phyloP scores from a whole-genome alignment of 331 rosid species.

The Acacia pycnantha region DNA sequence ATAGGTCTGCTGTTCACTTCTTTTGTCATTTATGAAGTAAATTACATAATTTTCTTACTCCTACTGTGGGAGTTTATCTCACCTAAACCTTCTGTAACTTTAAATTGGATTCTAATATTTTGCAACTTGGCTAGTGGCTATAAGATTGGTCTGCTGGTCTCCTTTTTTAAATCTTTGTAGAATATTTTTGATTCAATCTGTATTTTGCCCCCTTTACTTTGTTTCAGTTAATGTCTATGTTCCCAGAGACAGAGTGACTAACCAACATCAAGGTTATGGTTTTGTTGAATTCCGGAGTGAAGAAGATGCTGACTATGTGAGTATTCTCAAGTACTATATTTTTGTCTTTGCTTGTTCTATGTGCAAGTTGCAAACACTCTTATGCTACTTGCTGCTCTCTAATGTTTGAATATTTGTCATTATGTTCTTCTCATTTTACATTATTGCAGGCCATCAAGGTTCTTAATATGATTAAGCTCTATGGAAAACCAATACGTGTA shows the following conservation, averaged over 20 bases:
- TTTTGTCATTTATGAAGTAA: background rate
- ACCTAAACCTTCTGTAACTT: background rate
- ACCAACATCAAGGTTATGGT: slow-evolving; percentile 96
- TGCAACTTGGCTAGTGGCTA: background rate
- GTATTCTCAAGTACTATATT: background rate
- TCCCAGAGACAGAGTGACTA: slow-evolving; percentile 94
- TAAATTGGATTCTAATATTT: background rate
- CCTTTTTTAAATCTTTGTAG: background rate
- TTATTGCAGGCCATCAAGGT: slow-evolving; percentile 87
- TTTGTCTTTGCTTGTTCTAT: background rate
- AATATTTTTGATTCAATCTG: background rate
- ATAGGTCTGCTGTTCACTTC: background rate
- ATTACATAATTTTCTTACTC: background rate
- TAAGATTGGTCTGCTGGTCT: background rate
- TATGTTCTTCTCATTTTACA: slow-evolving; percentile 1
- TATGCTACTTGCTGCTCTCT: background rate
- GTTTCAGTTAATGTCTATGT: slow-evolving; percentile 90
- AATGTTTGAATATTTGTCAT: background rate
- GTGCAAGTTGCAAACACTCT: background rate
- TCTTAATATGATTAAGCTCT: slow-evolving; percentile 92
- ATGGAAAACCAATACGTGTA: slow-evolving; percentile 94
- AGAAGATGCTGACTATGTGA: slow-evolving; percentile 96
- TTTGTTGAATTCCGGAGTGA: slow-evolving; percentile 93
- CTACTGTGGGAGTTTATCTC: background rate
- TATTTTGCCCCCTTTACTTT: background rate